These are phyloP conservation scores for Paraphoma chrysanthemicola DNA, from an alignment of 2,329 filamentous ascomycete species.

Conservation along the genomic window DNA sequence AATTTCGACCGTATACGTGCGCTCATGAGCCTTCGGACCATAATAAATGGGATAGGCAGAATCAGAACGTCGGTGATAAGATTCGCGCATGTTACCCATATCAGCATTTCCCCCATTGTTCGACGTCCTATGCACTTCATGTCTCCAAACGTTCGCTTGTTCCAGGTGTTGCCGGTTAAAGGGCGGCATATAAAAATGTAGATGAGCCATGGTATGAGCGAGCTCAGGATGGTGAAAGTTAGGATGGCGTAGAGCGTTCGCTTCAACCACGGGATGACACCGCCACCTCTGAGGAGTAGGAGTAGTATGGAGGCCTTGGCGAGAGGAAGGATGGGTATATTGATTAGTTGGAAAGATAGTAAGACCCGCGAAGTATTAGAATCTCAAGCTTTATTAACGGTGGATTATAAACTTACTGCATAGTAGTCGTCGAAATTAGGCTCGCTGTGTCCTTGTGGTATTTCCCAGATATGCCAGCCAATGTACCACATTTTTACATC, in stretches of 20 bases:
- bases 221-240: conserved; percentile 41
- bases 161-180: conserved; percentile 49
- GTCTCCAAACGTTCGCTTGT: conserved; percentile 45
- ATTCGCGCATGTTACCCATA: conserved; percentile 50
- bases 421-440: not conserved
- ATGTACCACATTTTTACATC: conserved; percentile 48
- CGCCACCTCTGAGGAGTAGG: conserved; percentile 48
- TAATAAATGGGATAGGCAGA: conserved; percentile 50
- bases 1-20: conserved; percentile 45
- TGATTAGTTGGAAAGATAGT: conserved; percentile 48
- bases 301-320: conserved; percentile 50
- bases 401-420: not conserved
- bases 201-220: conserved; percentile 44
- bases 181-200: conserved; percentile 50
- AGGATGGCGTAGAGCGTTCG: conserved; percentile 47
- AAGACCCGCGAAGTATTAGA: conserved; percentile 26
- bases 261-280: conserved; percentile 46
- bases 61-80: conserved; percentile 49
- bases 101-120: conserved; percentile 45
- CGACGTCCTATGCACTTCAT: conserved; percentile 46
- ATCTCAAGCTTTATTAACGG: not conserved
- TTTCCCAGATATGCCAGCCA: conserved; percentile 46
- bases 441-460: conserved; percentile 26
- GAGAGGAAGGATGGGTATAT: conserved; percentile 48
- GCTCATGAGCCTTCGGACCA: conserved; percentile 49